Base-by-base conservation (phyloP, 371 early-diverging fungal genomes). In the Cokeromyces recurvatus region DNA sequence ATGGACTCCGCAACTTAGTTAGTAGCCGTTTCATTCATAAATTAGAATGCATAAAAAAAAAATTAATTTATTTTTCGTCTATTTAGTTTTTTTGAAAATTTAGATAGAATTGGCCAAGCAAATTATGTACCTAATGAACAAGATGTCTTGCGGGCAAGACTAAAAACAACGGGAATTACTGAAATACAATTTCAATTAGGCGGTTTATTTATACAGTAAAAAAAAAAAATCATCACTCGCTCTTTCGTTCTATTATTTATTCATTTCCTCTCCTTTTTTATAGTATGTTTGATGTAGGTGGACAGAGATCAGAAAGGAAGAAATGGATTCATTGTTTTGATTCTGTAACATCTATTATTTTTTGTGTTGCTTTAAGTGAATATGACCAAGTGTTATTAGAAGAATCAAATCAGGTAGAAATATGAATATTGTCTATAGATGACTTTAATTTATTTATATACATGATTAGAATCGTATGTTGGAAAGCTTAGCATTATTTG, bases 261-360 rank as follows among this genome's bases (percentile, higher is more conserved):
- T n/a, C n/a, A 11, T 11, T 29, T 8, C 5, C 29, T 29, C 8
- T 16, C 37, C 47, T 19, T 21, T 17, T 37, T 4, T 16, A 31
- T 38, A 84, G 85, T 40, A 83, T 85, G 84, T 84, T 84, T 62
- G 85, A 85, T 57, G 85, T 85, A 4, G 84, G 85, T 21, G 85
- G 85, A n/a, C 86, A 84, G 34, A 77, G 90, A 21, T 85, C 86
- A 40, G 90, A 90, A 63, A 77, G 95, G 45, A 92, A 90, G 55
- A 92, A 92, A 64, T 94, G 95, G 95, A 87, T 90, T 42, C 93
- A 92, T 47, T 93, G 91, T 54, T 86, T 92, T 77, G 82, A 91
- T 71, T 70, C 78, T 53, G 90, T 85, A 19, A 89, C 74, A 53
- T 82, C 73, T 43, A 84, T 77, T 58, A 86, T 77, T 45, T 86